phyloP scores from a whole-genome alignment of 1,284 basidiomycete species.

The Apiotrichum sp. region DNA sequence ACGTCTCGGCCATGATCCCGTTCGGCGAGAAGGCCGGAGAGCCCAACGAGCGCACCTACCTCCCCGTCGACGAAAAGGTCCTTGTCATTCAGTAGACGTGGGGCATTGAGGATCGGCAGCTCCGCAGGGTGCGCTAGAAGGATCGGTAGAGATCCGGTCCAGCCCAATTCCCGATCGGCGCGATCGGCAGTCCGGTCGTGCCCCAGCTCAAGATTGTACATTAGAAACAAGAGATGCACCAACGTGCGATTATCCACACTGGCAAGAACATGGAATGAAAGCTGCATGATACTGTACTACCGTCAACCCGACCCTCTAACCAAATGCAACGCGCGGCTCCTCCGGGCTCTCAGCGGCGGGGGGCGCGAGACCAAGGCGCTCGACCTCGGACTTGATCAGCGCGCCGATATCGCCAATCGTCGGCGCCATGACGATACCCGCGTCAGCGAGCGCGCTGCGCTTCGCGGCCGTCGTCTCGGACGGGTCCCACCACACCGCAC shows the following conservation, averaged over 20 bases:
- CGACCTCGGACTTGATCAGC: constrained; percentile 13
- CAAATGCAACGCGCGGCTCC: not conserved
- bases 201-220: no score
- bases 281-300: no score
- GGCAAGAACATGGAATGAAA: no score
- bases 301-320: not conserved
- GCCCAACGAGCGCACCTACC: constrained; percentile 27
- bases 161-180: no score
- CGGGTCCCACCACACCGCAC: constrained; percentile 24
- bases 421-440: constrained; percentile 16
- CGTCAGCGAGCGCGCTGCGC: constrained; percentile 10
- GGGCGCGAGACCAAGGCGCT: constrained; percentile 1
- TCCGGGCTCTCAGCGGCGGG: not conserved
- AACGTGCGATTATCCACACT: no score
- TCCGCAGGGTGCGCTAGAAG: no score
- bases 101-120: no score
- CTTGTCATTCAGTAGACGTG: constrained; percentile 2
- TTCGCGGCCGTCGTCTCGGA: constrained; percentile 17
- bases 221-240: no score
- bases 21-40: constrained; percentile 46
- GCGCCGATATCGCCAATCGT: constrained; percentile 17
- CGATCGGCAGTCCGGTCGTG: no score
- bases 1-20: constrained; percentile 47
- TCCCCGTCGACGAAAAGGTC: constrained; percentile 34
- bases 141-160: no score